Evolutionary conservation across 306 rosid species (phyloP), one percentile per base, ranked within the genome.

Genomic region (Phaseolus lunatus): DNA sequence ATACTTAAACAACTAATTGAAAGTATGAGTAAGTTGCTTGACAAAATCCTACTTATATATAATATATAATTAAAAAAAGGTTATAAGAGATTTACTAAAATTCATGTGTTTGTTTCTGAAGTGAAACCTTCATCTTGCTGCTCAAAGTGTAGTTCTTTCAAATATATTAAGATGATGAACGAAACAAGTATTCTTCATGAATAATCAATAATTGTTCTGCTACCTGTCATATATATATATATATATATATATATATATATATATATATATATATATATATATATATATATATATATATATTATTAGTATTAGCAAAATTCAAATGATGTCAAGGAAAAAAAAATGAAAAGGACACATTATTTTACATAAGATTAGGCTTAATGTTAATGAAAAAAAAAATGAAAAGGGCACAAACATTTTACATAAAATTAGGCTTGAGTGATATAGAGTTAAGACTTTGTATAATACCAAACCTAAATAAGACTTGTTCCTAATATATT

Each of bases 171-270:
- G 15, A 59, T 72, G 72, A 61, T 15, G 49, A 62, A 5, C 15
- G 83, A 48, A 72, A 79, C 77, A 85, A 63, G 22, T 81, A 79
- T 20, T 90, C 92, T 71, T 88, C 97, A 82, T 87, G 87, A 50
- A 90, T 67, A 67, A 24, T 67, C 77, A 87, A 68, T 88, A 92
- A 82, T 16, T 92, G 84, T 73, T 92, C 95, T 33, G 95, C 93
- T 59, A 92, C 93, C 97, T 92, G 85, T 82, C n/a, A n/a, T n/a
- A n/a, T n/a, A n/a, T n/a, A n/a, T n/a, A n/a, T n/a, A n/a, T n/a
- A n/a, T n/a, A n/a, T n/a, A n/a, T n/a, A n/a, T n/a, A n/a, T n/a
- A n/a, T n/a, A n/a, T n/a, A n/a, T n/a, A n/a, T n/a, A n/a, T n/a
- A n/a, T n/a, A n/a, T n/a, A n/a, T 24, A 24, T 24, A 24, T 1